phyloP scores from a whole-genome alignment of 352 stramenopile genomes.

The Thalassiosira exigua region DNA sequence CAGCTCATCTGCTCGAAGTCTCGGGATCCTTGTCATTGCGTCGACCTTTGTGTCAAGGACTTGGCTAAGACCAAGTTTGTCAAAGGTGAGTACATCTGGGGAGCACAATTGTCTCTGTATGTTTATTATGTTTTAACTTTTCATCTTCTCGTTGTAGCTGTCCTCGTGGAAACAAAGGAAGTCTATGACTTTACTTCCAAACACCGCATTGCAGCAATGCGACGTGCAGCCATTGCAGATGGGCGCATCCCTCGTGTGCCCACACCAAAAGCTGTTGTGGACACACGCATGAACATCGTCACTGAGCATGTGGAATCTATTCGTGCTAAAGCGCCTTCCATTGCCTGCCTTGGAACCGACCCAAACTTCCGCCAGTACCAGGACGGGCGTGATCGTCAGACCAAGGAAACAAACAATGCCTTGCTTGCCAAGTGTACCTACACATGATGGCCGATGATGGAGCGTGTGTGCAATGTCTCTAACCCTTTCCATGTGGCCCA shows the following conservation, averaged over 20 bases:
- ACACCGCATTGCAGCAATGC: not conserved
- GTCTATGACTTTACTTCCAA: not conserved
- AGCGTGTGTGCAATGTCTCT: not conserved
- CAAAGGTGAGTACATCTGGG: slow-evolving; percentile 1
- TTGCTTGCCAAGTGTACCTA: not conserved
- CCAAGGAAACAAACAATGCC: not conserved
- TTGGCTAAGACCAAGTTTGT: not conserved
- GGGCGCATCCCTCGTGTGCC: not conserved
- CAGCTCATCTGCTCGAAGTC: no score
- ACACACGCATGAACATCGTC: not conserved
- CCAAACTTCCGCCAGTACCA: not conserved
- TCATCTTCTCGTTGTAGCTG: not conserved
- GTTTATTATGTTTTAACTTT: not conserved
- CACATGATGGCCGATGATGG: not conserved
- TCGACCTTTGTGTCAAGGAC: not conserved
- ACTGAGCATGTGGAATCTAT: not conserved
- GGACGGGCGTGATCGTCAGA: no score
- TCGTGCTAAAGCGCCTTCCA: not conserved
- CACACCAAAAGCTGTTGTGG: not conserved
- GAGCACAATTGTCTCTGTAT: not conserved
- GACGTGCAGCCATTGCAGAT: not conserved
- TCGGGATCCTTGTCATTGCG: not conserved
- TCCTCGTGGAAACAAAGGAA: not conserved
- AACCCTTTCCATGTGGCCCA: not conserved
- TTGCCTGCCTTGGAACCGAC: not conserved